Evolutionary conservation across 306 rosid genomes (phyloP), one percentile per base, ranked within the genome.

Genomic region (Malus fusca): DNA sequence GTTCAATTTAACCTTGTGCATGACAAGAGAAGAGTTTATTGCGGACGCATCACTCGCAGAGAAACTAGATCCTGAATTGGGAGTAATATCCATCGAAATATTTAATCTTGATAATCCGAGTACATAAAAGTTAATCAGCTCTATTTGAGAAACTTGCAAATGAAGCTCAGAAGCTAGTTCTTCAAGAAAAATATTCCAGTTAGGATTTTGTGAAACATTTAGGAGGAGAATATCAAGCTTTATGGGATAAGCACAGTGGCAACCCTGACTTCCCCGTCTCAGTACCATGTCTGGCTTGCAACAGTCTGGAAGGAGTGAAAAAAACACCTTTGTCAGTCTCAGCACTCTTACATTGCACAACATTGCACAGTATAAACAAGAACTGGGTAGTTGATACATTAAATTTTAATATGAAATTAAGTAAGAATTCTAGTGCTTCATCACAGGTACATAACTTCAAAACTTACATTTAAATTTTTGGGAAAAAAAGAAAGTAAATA

Each of bases 61-160:
- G 82, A 95, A 95, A 85, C 97, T 66, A 77, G 82, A 78, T 75
- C 95, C 99, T 61, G 86, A 77, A 68, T 33, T 77, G 12, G 97
- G 97, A 79, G 93, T 89, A 61, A 95, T 88, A 79, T 95, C 88
- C 97, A 95, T 95, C 5, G 99, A 92, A 75, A 95, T 89, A 87
- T 95, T 92, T 82, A 85, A 82, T 14, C 84, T 84, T 14, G 91
- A 87, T 63, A 85, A 71, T 79, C 82, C 78, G 75, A 88, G 84
- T 68, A 90, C 80, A 73, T 95, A 92, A 80, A 95, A 95, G 80
- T 92, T 89, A 46, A 90, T 88, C 84, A 92, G 80, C 72, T 90
- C 91, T 75, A 92, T 88, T 86, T 95, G 97, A 37, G 92, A 74
- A 82, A 71, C 82, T 35, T 58, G 68, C 82, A 95, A 75, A 84